A percentile compares a stretch with the other conserved stretches of the same genome.
These are phyloP conservation scores for Apiotrichum veenhuisii DNA, from an alignment of 1,284 basidiomycete species.

Conservation along the genomic window DNA sequence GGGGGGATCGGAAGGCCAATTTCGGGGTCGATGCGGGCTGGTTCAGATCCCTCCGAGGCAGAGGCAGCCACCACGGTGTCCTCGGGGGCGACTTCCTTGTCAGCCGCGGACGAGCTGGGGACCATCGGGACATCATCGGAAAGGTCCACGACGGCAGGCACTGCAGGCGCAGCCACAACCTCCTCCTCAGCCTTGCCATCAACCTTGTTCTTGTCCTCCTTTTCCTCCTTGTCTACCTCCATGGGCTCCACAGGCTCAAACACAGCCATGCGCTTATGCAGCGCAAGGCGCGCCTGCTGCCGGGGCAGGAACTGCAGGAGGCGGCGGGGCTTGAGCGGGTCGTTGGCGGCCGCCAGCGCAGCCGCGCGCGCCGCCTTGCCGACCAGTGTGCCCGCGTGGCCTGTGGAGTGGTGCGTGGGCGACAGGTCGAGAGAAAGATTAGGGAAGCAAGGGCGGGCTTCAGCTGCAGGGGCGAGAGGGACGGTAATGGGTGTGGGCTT, in stretches of 20 bases:
- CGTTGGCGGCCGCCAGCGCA: constrained; percentile 5
- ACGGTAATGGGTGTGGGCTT: background rate
- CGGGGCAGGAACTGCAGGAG: constrained; percentile 3
- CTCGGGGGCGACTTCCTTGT: too few species aligned
- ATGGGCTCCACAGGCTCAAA: background rate
- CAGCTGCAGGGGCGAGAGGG: background rate
- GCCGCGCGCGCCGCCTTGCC: constrained; percentile 2
- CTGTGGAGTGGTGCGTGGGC: background rate
- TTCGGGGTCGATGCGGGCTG: background rate
- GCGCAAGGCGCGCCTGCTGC: constrained; percentile 2
- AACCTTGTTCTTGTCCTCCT: background rate
- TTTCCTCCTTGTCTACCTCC: background rate
- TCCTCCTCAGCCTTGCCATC: background rate
- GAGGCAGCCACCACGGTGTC: background rate
- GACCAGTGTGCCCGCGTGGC: background rate
- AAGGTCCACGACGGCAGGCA: background rate
- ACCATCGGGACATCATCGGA: background rate
- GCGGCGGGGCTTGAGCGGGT: constrained; percentile 10
- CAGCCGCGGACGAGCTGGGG: too few species aligned
- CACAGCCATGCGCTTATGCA: background rate
- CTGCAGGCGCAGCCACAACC: background rate
- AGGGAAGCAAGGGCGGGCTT: background rate
- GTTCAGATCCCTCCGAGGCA: background rate
- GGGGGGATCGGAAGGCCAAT: constrained; percentile 2
- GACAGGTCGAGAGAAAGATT: background rate